These are phyloP conservation scores for Leccinum pellstonianum DNA, from an alignment of 768 basidiomycete species.

Conservation along the genomic window DNA sequence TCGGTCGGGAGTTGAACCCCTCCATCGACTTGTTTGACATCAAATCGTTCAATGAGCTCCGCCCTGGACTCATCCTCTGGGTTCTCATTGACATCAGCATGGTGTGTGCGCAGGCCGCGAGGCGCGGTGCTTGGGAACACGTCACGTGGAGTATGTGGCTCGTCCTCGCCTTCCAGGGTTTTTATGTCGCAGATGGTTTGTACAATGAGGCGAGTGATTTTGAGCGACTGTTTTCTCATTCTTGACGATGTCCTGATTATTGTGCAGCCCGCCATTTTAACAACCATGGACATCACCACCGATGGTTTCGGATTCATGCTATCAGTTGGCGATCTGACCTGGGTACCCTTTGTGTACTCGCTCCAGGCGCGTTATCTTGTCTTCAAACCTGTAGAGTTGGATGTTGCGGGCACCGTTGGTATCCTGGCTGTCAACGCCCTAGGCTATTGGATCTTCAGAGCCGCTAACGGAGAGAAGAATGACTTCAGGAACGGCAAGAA, in stretches of 20 bases:
- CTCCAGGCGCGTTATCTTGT: conserved; percentile 94
- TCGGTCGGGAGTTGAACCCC: conserved; percentile 94
- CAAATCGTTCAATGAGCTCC: conserved; percentile 53
- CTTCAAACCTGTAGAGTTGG: conserved; percentile 82
- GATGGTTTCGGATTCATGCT: conserved; percentile 99
- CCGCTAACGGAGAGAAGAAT: conserved; percentile 90
- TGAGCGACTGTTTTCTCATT: neutral
- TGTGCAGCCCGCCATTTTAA: conserved; percentile 76
- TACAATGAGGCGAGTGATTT: conserved; percentile 79
- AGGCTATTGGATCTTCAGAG: conserved; percentile 92
- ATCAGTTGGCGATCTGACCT: conserved; percentile 83
- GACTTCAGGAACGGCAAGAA: conserved; percentile 92
- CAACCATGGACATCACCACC: conserved; percentile 96
- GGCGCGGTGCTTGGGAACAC: conserved; percentile 58
- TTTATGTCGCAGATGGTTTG: conserved; percentile 83
- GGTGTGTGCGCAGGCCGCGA: conserved; percentile 86
- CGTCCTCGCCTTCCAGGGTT: conserved; percentile 78
- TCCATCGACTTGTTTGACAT: conserved; percentile 73
- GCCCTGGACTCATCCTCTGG: conserved; percentile 82
- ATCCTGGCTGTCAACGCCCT: conserved; percentile 64
- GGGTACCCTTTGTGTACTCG: conserved; percentile 94
- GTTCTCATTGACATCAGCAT: conserved; percentile 85
- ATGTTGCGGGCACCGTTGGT: conserved; percentile 47
- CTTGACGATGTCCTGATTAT: neutral
- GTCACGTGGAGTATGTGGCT: conserved; percentile 93